These are phyloP conservation scores for Boeremia exigua DNA, from an alignment of 2,329 filamentous ascomycete species.

Conservation along the genomic window DNA sequence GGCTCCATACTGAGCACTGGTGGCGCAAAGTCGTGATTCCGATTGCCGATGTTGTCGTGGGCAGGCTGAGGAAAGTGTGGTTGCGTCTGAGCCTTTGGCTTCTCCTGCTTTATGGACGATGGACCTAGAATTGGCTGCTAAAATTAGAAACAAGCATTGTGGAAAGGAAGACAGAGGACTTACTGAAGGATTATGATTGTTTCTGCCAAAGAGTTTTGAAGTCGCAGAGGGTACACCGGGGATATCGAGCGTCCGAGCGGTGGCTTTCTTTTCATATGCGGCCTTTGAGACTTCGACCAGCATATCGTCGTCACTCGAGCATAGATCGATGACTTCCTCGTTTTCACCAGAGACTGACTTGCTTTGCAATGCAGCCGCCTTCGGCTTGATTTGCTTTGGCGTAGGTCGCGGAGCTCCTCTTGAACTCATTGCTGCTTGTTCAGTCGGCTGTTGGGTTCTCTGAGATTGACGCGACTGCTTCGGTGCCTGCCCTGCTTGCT, in stretches of 20 bases:
- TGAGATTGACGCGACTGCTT: not conserved
- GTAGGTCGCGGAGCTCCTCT: not conserved
- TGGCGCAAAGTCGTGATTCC: not conserved
- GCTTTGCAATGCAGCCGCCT: not conserved
- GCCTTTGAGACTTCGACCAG: not conserved
- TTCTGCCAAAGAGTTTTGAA: not conserved
- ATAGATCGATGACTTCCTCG: not conserved
- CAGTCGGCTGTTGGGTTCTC: not conserved
- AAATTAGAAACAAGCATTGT: not conserved
- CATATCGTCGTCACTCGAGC: constrained; percentile 1
- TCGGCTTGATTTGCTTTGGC: not conserved
- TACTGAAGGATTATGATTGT: not conserved
- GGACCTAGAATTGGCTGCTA: not conserved
- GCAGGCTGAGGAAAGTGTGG: not conserved
- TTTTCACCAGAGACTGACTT: not conserved
- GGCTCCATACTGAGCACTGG: not conserved
- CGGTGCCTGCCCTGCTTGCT: not conserved
- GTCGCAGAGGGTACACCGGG: not conserved
- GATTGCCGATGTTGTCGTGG: not conserved
- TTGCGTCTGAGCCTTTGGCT: not conserved
- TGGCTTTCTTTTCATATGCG: not conserved
- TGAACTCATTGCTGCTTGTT: not conserved
- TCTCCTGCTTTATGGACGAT: not conserved
- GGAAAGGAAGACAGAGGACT: not conserved
- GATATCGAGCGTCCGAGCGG: not conserved